Evolutionary conservation across 371 early-diverging fungal genomes (phyloP).

Genomic region (Lichtheimia corymbifera): DNA sequence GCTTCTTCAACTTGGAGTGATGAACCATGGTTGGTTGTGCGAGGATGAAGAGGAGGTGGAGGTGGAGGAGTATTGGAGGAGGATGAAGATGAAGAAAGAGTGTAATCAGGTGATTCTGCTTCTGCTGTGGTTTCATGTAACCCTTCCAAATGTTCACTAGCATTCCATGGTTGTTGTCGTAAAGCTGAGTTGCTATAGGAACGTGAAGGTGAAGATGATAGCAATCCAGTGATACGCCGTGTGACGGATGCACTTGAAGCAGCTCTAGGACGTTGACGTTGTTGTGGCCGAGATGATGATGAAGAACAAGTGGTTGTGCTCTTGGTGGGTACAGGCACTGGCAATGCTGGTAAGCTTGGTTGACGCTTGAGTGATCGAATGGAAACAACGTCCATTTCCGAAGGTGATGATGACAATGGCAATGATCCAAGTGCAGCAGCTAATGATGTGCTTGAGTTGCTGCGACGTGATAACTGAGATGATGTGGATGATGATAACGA

Average conservation of each 20-base stretch:
- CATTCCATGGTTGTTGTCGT: slow-evolving; percentile 15
- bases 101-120: neutral
- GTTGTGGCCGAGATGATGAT: slow-evolving; percentile 5
- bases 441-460: slow-evolving; percentile 16
- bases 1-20: neutral
- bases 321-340: neutral
- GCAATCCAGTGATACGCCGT: slow-evolving; percentile 15
- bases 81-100: neutral
- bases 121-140: neutral
- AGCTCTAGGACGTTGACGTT: slow-evolving; percentile 17
- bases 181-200: slow-evolving; percentile 19
- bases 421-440: slow-evolving; percentile 1
- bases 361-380: slow-evolving; percentile 17
- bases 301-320: slow-evolving; percentile 4
- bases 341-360: slow-evolving; percentile 21
- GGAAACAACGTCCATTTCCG: slow-evolving; percentile 4
- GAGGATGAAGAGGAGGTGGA: neutral
- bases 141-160: neutral
- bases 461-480: slow-evolving; percentile 14
- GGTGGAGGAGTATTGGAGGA: neutral
- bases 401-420: neutral
- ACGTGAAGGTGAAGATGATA: slow-evolving; percentile 15
- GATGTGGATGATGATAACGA: slow-evolving; percentile 18
- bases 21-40: neutral
- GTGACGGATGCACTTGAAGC: slow-evolving; percentile 25